phyloP scores from a whole-genome alignment of 164 flowering plant species.

The Amborella trichopoda region DNA sequence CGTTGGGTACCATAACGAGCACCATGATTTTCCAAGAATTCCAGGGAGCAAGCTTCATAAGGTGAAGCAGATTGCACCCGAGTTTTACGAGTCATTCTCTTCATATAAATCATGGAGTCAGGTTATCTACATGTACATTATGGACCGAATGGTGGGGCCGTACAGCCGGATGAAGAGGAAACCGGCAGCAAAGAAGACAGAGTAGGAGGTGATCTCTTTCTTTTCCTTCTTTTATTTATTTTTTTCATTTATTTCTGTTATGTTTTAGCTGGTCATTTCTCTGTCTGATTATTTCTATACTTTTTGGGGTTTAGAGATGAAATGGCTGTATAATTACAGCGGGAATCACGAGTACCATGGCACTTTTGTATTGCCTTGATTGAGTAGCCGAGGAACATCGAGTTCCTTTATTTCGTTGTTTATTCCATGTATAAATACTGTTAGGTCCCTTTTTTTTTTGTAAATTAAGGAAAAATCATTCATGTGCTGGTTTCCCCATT shows the following conservation, averaged over 20 bases:
- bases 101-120: slow-evolving; percentile 88
- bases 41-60: slow-evolving; percentile 83
- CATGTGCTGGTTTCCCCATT: no score
- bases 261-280: not conserved
- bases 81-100: slow-evolving; percentile 51
- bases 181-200: slow-evolving; percentile 28
- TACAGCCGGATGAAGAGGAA: slow-evolving; percentile 92
- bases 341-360: no score
- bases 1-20: slow-evolving; percentile 96
- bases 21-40: slow-evolving; percentile 95
- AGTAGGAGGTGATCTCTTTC: slow-evolving; percentile 22
- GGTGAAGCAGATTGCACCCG: slow-evolving; percentile 93
- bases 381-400: no score
- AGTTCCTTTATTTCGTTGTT: no score
- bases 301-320: no score
- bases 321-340: no score
- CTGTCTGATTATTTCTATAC: no score
- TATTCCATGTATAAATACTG: no score
- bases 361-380: no score
- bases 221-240: not conserved
- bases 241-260: not conserved
- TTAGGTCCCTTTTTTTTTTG: no score
- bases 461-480: no score
- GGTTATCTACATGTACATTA: slow-evolving; percentile 87
- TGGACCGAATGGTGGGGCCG: slow-evolving; percentile 76